Evolutionary conservation across 2,329 filamentous ascomycete species (phyloP).

Genomic region (Escovopsis sp.): DNA sequence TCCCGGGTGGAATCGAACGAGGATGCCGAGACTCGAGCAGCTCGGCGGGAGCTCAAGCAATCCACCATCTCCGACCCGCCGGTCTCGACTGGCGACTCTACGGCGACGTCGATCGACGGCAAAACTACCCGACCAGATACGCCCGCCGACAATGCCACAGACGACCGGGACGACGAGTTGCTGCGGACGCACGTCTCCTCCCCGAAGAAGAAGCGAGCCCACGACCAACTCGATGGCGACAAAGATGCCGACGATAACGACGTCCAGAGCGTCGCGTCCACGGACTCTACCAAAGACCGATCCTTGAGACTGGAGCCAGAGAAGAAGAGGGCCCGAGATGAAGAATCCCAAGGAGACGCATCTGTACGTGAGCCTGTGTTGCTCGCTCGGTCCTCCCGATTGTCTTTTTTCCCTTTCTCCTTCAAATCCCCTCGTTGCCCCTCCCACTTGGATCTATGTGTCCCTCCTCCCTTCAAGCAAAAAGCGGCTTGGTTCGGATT

Average conservation of each 20-base stretch:
- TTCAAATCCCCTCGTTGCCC: too few species aligned
- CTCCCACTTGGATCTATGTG: too few species aligned
- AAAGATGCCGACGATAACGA: constrained; percentile 29
- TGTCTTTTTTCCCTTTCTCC: not conserved
- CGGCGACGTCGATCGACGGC: constrained; percentile 8
- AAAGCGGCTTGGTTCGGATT: too few species aligned
- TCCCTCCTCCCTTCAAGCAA: too few species aligned
- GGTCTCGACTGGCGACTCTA: constrained; percentile 1
- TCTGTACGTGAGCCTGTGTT: constrained; percentile 16
- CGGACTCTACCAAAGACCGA: constrained; percentile 33
- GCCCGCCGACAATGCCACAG: constrained; percentile 20
- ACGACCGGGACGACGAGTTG: constrained; percentile 21
- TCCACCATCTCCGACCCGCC: constrained; percentile 42
- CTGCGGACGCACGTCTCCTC: constrained; percentile 37
- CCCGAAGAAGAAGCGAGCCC: constrained; percentile 52
- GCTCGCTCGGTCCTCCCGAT: not conserved
- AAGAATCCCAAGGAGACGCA: constrained; percentile 21
- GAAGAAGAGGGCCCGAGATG: constrained; percentile 49
- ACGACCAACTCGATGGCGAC: constrained; percentile 41
- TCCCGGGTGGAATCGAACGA: constrained; percentile 29
- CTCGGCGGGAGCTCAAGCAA: constrained; percentile 50
- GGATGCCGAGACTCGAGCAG: constrained; percentile 48
- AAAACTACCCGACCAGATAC: constrained; percentile 16
- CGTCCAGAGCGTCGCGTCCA: constrained; percentile 25
- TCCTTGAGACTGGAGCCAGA: constrained; percentile 38